These are phyloP conservation scores for Aspergillus campestris DNA, from an alignment of 495 filamentous ascomycete genomes.

Conservation along the genomic window DNA sequence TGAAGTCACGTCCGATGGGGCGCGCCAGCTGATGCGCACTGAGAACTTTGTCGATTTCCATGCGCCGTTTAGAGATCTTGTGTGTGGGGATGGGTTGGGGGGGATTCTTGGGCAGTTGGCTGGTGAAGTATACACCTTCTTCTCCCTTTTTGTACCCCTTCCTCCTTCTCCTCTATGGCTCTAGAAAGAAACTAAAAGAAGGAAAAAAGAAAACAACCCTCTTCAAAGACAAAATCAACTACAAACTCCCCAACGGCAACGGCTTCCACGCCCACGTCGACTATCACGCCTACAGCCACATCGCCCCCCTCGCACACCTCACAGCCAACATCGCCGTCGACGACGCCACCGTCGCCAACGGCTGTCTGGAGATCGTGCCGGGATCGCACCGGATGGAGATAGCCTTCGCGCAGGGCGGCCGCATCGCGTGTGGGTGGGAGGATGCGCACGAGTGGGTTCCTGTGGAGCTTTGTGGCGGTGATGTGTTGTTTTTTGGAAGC, in stretches of 20 bases:
- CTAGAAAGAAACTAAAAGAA: no score
- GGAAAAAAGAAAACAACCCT: slow-evolving; percentile 29
- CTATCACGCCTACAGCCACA: slow-evolving; percentile 36
- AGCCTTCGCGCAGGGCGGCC: slow-evolving; percentile 21
- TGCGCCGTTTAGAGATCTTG: slow-evolving; percentile 22
- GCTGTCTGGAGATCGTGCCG: slow-evolving; percentile 34
- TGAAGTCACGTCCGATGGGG: slow-evolving; percentile 32
- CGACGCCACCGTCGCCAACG: slow-evolving; percentile 28
- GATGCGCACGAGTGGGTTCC: slow-evolving; percentile 26
- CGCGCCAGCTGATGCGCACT: slow-evolving; percentile 35
- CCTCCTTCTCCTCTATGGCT: no score
- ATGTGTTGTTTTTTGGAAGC: slow-evolving; percentile 34
- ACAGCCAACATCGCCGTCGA: slow-evolving; percentile 36
- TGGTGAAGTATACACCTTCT: slow-evolving; percentile 15
- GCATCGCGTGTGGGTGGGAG: slow-evolving; percentile 29
- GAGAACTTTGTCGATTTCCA: slow-evolving; percentile 38
- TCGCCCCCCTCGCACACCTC: slow-evolving; percentile 34
- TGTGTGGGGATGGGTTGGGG: slow-evolving; percentile 24
- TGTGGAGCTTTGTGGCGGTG: slow-evolving; percentile 28
- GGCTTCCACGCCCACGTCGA: slow-evolving; percentile 37
- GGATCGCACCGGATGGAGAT: slow-evolving; percentile 32
- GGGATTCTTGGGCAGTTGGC: slow-evolving; percentile 28
- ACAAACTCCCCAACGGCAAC: slow-evolving; percentile 29
- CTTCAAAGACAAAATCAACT: slow-evolving; percentile 41
- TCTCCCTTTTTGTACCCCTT: neutral